Evolutionary conservation across 2,329 filamentous ascomycete genomes (phyloP).

Genomic region (Dendrostoma leiphaemia): DNA sequence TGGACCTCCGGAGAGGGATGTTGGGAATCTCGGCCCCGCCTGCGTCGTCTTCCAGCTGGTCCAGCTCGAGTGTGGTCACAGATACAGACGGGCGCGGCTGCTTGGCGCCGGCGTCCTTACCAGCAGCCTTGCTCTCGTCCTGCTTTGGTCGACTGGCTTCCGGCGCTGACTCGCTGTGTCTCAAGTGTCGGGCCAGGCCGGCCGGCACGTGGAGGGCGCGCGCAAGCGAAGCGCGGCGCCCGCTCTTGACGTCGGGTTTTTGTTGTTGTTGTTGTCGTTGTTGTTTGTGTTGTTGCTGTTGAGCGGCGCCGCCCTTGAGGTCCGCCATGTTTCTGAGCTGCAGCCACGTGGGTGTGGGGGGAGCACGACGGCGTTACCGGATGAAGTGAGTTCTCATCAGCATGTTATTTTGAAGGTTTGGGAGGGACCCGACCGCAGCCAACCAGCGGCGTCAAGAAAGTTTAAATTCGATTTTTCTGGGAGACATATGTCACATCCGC

Average conservation of each 20-base stretch:
- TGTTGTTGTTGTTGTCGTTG: no score
- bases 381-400: no score
- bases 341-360: not conserved
- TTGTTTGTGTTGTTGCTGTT: no score
- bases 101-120: not conserved
- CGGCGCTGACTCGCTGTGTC: not conserved
- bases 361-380: not conserved
- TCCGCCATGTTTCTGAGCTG: conserved; percentile 12
- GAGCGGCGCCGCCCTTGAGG: not conserved
- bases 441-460: no score
- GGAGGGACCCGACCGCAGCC: not conserved
- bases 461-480: no score
- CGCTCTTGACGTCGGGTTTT: conserved; percentile 5
- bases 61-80: not conserved
- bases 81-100: not conserved
- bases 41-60: not conserved
- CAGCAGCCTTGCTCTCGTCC: not conserved
- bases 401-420: not conserved
- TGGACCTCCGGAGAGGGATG: conserved; percentile 16
- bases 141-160: conserved; percentile 1
- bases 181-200: conserved; percentile 5
- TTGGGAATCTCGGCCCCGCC: conserved; percentile 14
- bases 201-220: conserved; percentile 17
- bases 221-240: conserved; percentile 16
- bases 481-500: no score